These are phyloP conservation scores for Ceratobasidium sp. DNA, from an alignment of 1,284 basidiomycete genomes.

Conservation along the genomic window DNA sequence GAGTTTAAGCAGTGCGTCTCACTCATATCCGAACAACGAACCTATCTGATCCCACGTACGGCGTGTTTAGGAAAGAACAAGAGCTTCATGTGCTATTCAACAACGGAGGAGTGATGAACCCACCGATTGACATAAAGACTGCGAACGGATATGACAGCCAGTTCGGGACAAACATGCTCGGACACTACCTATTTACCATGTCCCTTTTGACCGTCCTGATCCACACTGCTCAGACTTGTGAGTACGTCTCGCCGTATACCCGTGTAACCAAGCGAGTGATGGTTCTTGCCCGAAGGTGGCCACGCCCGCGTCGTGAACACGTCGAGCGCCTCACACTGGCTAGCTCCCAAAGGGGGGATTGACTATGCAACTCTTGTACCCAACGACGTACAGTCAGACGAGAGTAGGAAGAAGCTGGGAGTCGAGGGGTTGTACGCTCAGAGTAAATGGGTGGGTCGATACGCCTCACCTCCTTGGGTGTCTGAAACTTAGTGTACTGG, in stretches of 20 bases:
- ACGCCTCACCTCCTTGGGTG: not conserved
- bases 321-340: not conserved
- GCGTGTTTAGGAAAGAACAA: constrained; percentile 57
- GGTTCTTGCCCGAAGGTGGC: not conserved
- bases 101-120: constrained; percentile 68
- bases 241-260: not conserved
- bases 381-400: constrained; percentile 11
- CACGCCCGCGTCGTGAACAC: constrained; percentile 15
- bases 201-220: constrained; percentile 62
- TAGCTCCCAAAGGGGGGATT: constrained; percentile 14
- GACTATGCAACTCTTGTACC: constrained; percentile 19
- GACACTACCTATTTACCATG: constrained; percentile 63
- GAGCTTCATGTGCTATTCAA: constrained; percentile 64
- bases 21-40: not conserved
- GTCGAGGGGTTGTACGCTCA: constrained; percentile 28
- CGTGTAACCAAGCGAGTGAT: not conserved
- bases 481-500: not conserved
- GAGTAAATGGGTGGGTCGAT: constrained; percentile 38
- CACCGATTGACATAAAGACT: constrained; percentile 60
- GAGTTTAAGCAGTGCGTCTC: constrained; percentile 61
- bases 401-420: constrained; percentile 18
- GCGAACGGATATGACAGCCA: constrained; percentile 66
- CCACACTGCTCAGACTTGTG: constrained; percentile 10
- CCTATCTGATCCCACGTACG: not conserved
- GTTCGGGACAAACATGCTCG: constrained; percentile 69